Conservation (phyloP, 257 asterid genomes). For the Plectranthus barbatus region DNA sequence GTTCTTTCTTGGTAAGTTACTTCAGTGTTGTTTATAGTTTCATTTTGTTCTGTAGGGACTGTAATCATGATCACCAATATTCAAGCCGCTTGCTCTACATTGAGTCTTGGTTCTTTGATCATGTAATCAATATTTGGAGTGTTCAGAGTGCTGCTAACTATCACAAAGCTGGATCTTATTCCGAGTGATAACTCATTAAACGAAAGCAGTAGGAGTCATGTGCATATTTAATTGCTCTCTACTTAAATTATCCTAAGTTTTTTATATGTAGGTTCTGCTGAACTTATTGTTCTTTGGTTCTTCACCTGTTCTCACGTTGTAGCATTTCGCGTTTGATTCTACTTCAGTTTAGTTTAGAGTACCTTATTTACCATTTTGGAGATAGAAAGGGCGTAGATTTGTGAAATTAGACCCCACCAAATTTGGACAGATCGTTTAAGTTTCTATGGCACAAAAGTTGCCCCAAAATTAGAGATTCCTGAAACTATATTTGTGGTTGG, state of each 20-base stretch:
- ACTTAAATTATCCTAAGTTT: conserved; percentile 11
- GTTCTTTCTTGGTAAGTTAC: not conserved
- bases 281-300: not conserved
- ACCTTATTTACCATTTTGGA: not conserved
- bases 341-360: no score
- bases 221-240: conserved; percentile 20
- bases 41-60: conserved; percentile 3
- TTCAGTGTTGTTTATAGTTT: not conserved
- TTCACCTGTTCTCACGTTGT: not conserved
- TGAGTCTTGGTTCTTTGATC: not conserved
- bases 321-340: no score
- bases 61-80: not conserved
- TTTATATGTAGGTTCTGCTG: not conserved
- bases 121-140: not conserved
- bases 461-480: no score
- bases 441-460: no score
- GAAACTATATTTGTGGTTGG: not conserved
- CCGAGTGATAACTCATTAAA: conserved; percentile 13
- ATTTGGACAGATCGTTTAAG: no score
- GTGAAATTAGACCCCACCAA: not conserved
- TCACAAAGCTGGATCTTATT: not conserved
- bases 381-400: not conserved
- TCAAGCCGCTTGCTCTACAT: not conserved
- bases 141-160: not conserved
- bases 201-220: conserved; percentile 5